Conservation (phyloP, 148 eudicot genomes). For the Fagopyrum tataricum region DNA sequence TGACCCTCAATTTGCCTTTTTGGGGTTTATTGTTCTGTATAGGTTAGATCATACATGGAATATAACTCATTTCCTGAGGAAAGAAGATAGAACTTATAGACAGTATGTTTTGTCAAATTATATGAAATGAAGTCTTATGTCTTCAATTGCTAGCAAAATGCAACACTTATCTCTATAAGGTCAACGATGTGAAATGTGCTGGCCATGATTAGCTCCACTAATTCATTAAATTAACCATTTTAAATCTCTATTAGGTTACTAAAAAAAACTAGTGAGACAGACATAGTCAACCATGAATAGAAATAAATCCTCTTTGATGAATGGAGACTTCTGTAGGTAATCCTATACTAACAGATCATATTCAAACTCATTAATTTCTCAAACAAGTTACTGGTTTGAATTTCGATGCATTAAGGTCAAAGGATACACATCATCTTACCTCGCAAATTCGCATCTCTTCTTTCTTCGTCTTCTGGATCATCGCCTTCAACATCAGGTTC, state of each 20-base stretch:
- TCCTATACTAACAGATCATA: not conserved
- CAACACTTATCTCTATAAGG: not conserved
- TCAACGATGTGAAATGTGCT: not conserved
- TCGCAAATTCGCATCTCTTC: too few relatives aligned
- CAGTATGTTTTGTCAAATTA: slow-evolving; percentile 3
- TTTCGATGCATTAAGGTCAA: not conserved
- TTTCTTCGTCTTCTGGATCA: not conserved
- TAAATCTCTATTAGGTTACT: too few relatives aligned
- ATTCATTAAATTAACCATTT: not conserved
- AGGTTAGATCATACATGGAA: slow-evolving; percentile 14
- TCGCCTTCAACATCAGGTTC: not conserved
- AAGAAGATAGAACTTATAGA: slow-evolving; percentile 1
- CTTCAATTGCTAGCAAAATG: not conserved
- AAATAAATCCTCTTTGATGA: not conserved
- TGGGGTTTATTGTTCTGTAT: slow-evolving; percentile 26
- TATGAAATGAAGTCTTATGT: not conserved
- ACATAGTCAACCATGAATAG: too few relatives aligned
- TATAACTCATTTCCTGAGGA: not conserved
- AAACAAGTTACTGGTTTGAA: not conserved
- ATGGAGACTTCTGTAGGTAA: too few relatives aligned
- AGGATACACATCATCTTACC: too few relatives aligned
- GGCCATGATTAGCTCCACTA: not conserved
- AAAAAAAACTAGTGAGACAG: too few relatives aligned
- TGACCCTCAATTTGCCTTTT: slow-evolving; percentile 19
- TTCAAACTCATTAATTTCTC: not conserved